These are phyloP conservation scores for Monosporascus sp. DNA, from an alignment of 2,329 filamentous ascomycete species.

Conservation along the genomic window DNA sequence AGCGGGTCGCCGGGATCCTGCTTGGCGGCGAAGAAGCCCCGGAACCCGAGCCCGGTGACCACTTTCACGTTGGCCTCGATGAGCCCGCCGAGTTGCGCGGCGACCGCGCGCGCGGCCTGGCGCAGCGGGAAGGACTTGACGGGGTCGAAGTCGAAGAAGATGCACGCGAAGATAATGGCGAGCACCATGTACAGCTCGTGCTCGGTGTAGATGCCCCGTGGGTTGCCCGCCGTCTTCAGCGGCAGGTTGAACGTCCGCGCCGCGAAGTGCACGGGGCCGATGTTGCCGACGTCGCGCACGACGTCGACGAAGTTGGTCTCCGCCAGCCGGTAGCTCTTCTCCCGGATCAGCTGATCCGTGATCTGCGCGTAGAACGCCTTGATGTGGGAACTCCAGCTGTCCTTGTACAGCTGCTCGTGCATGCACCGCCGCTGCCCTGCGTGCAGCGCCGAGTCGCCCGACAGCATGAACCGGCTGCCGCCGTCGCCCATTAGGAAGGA, in stretches of 20 bases:
- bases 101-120: conserved; percentile 51
- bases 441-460: conserved; percentile 44
- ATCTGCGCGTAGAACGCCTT: conserved; percentile 63
- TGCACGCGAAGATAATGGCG: conserved; percentile 57
- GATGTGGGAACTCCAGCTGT: conserved; percentile 57
- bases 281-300: conserved; percentile 63
- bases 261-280: conserved; percentile 60
- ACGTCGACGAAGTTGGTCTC: conserved; percentile 65
- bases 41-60: conserved; percentile 39
- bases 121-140: conserved; percentile 61
- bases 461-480: conserved; percentile 52
- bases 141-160: conserved; percentile 63
- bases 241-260: conserved; percentile 60
- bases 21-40: conserved; percentile 49
- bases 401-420: conserved; percentile 53
- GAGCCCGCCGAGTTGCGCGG: conserved; percentile 53
- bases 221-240: conserved; percentile 56
- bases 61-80: conserved; percentile 63
- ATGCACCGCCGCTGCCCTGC: conserved; percentile 48
- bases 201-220: conserved; percentile 52
- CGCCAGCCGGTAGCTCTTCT: conserved; percentile 59
- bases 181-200: conserved; percentile 58
- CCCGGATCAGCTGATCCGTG: conserved; percentile 54
- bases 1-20: conserved; percentile 49
- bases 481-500: conserved; percentile 54